phyloP scores from a whole-genome alignment of 345 rosid species.

The Pugionium cornutum region DNA sequence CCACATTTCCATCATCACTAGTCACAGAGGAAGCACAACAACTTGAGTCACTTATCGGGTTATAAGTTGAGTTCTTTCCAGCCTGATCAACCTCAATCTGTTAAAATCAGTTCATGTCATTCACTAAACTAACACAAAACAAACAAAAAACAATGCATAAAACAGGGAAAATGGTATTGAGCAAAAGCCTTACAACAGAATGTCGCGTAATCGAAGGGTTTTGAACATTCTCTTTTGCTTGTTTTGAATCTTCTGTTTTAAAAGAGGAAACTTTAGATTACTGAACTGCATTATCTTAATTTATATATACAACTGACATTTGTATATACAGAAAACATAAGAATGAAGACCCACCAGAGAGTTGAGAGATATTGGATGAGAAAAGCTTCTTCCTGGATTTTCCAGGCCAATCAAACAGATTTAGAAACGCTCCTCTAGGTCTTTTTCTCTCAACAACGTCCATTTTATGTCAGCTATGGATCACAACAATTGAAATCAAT shows the following conservation, averaged over 20 bases:
- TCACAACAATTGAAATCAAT: slow-evolving; percentile 21
- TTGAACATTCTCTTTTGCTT: slow-evolving; percentile 38
- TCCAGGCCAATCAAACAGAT: slow-evolving; percentile 90
- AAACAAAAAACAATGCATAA: background rate
- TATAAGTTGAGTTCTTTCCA: slow-evolving; percentile 50
- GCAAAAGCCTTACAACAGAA: slow-evolving; percentile 32
- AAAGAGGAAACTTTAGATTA: slow-evolving; percentile 10
- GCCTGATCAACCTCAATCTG: slow-evolving; percentile 77
- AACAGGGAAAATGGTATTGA: background rate
- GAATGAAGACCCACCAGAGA: slow-evolving; percentile 47
- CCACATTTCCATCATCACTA: slow-evolving; percentile 82
- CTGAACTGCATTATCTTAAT: background rate
- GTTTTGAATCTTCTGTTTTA: slow-evolving; percentile 35
- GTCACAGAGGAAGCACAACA: slow-evolving; percentile 90
- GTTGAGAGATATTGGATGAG: slow-evolving; percentile 47
- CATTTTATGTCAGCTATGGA: slow-evolving; percentile 48
- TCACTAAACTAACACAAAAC: slow-evolving; percentile 39
- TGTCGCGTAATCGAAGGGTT: slow-evolving; percentile 17
- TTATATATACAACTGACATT: background rate
- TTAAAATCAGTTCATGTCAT: background rate
- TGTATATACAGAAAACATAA: background rate
- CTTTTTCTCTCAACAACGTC: slow-evolving; percentile 62
- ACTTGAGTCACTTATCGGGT: slow-evolving; percentile 68
- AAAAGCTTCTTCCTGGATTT: slow-evolving; percentile 93
- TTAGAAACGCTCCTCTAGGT: slow-evolving; percentile 69